Evolutionary conservation across 1,284 basidiomycete genomes (phyloP), one percentile per base, ranked within the genome.

Genomic region (Cutaneotrichosporon sp.): DNA sequence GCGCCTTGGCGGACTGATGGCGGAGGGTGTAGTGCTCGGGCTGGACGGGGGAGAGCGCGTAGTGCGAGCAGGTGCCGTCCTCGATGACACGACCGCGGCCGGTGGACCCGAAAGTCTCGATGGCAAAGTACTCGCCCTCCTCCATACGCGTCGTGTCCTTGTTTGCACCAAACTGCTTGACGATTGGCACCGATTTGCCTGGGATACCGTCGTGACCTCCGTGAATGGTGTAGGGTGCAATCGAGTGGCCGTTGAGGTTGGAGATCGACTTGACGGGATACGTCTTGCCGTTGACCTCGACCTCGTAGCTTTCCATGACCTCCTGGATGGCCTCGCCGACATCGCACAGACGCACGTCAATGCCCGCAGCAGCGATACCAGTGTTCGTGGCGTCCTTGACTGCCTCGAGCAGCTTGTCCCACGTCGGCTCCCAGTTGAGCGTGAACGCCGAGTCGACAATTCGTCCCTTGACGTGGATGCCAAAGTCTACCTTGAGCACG

Each of bases 291-390:
- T 84, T 80, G 19, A 92, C 83, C 67, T 93, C 90, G 17, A 98
- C 92, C 72, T 98, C 96, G 70, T 97, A 97, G 5, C 88, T 91
- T 72, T 97, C 93, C 96, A 99, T 98, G 3, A 92, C 93, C 75
- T 99, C 96, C 72, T 99, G 94, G 55, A 98, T 93, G 34, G 83
- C 82, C 0, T 84, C 92, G 7, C 86, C 96, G 33, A 99, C 81
- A 69, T 98, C 94, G 56, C 91, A 92, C 43, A 98, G 79, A 41
- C 93, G 83, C 1, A 89, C 90, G 67, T 98, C 96, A 64, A 99
- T 97, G 4, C 96, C 96, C 7, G 94, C 88, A 81, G 88, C 90
- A 66, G 84, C 81, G 59, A 97, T 78, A 34, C 92, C 92, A 11
- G 90, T 87, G 61, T 97, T 83, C 4, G 96, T 98, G 3, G 96